phyloP scores from a whole-genome alignment of 2,329 filamentous ascomycete species.

The Colletotrichum nymphaeae region DNA sequence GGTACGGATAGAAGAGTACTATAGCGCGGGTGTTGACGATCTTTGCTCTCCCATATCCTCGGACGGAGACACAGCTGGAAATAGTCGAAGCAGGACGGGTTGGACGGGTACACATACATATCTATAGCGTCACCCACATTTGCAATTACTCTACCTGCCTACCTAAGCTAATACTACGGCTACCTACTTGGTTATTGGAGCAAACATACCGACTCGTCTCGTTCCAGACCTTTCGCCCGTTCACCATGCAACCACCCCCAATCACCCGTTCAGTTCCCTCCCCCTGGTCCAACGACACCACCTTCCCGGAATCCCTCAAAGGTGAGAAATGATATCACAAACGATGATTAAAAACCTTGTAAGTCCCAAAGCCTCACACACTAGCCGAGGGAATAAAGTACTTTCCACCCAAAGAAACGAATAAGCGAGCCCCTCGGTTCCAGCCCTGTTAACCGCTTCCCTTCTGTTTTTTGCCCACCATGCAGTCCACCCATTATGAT shows the following conservation, averaged over 20 bases:
- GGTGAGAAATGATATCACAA: not conserved
- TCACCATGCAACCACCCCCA: not conserved
- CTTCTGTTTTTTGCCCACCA: not conserved
- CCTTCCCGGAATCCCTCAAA: not conserved
- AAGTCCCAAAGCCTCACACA: constrained; percentile 3
- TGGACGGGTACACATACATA: not conserved
- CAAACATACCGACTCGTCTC: not conserved
- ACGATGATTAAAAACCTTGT: constrained; percentile 6
- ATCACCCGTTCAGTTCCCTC: not conserved
- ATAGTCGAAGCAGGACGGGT: not conserved
- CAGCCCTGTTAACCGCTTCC: constrained; percentile 18
- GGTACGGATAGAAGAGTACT: no score
- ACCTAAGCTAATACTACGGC: not conserved
- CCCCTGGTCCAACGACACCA: not conserved
- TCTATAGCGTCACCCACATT: not conserved
- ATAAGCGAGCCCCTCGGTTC: constrained; percentile 2
- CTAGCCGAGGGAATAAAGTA: constrained; percentile 4
- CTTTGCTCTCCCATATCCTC: not conserved
- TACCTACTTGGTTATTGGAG: not conserved
- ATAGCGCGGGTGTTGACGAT: not conserved
- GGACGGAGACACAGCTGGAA: not conserved
- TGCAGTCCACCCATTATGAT: not conserved
- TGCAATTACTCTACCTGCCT: not conserved
- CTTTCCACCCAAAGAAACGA: not conserved
- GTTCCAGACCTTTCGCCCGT: not conserved